Percentiles rank a stretch among this genome's conserved stretches.
Conservation (phyloP, 2,329 filamentous ascomycete genomes). For the Sporothrix inflata region DNA sequence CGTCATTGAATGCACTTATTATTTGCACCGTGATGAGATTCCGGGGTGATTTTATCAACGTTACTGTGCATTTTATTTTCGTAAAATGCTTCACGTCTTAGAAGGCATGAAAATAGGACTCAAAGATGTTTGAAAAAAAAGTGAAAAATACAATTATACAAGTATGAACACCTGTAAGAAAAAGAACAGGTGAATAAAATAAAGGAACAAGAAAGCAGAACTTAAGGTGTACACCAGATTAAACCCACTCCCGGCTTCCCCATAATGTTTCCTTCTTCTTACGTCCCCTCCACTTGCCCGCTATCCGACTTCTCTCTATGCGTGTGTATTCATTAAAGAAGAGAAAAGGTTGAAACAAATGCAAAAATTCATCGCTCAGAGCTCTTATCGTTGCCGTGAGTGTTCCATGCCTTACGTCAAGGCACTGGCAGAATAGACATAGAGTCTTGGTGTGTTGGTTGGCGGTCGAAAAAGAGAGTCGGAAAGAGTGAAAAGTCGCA, state of each 20-base stretch:
- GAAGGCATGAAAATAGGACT: background rate
- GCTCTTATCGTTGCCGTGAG: background rate
- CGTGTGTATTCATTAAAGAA: background rate
- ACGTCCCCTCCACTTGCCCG: background rate
- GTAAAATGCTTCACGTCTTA: background rate
- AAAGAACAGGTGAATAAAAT: constrained; percentile 14
- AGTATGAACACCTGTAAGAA: background rate
- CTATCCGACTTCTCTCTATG: background rate
- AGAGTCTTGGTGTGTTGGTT: background rate
- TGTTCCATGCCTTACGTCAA: background rate
- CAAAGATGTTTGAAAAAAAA: background rate
- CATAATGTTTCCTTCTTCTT: background rate
- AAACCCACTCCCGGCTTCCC: background rate
- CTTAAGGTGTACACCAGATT: constrained; percentile 10
- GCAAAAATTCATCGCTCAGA: constrained; percentile 3
- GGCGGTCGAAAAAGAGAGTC: background rate
- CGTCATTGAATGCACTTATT: too few species aligned
- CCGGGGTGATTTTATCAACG: background rate
- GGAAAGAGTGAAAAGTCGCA: background rate
- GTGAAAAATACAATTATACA: constrained; percentile 5
- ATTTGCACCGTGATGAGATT: background rate
- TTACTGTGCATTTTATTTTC: background rate
- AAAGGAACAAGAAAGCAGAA: background rate
- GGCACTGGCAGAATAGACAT: too few species aligned
- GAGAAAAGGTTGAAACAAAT: background rate